Conservation (phyloP, 2,329 filamentous ascomycete species). For the Colletotrichum echinochloae region DNA sequence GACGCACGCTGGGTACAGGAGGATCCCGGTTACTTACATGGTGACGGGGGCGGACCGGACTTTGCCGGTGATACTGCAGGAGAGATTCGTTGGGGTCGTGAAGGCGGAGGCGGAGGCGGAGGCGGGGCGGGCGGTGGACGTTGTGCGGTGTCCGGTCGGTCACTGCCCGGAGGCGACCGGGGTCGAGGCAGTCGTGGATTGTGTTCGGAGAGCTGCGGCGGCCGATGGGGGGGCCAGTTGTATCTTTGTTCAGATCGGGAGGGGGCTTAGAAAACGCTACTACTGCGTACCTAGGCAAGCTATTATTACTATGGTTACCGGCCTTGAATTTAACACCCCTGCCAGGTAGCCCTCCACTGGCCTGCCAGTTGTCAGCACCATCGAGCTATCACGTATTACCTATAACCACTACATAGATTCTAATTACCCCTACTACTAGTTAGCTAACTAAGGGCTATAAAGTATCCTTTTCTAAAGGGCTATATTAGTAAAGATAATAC, state of each 20-base stretch:
- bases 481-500: no score
- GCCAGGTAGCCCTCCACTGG: no score
- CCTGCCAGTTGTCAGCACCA: no score
- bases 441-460: no score
- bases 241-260: no score
- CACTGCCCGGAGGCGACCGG: conserved; percentile 23
- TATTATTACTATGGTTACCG: no score
- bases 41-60: neutral
- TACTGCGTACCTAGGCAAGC: no score
- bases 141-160: conserved; percentile 10
- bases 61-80: conserved; percentile 8
- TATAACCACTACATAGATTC: no score
- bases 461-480: no score
- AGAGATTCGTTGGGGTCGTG: conserved; percentile 12
- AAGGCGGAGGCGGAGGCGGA: conserved; percentile 24
- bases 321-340: no score
- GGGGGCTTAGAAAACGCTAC: neutral
- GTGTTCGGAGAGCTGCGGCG: neutral
- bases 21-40: conserved; percentile 9
- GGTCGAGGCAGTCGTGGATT: conserved; percentile 10
- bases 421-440: no score
- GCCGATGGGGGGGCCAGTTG: neutral
- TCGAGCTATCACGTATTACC: no score
- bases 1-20: neutral
- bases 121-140: conserved; percentile 22